Evolutionary conservation across 2,329 filamentous ascomycete genomes (phyloP).

Genomic region (Phialophora tarda): DNA sequence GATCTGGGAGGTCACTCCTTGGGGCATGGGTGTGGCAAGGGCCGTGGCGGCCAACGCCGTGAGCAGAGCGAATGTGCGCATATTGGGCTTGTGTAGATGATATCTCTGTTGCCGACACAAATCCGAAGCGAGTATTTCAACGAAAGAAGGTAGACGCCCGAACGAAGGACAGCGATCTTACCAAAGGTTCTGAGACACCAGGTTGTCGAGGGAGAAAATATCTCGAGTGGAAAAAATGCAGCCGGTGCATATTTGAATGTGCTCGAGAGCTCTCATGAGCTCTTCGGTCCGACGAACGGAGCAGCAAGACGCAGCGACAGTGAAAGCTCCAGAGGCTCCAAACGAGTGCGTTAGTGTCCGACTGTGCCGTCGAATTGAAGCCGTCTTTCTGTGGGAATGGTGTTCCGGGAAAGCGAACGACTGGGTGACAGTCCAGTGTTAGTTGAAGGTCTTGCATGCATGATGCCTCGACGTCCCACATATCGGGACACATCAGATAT

Average conservation of each 20-base stretch:
- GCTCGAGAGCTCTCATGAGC: not conserved
- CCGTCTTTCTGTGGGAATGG: not conserved
- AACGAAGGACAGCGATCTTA: slow-evolving; percentile 28
- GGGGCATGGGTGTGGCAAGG: slow-evolving; percentile 34
- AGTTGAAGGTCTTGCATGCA: slow-evolving; percentile 4
- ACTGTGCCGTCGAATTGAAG: slow-evolving; percentile 2
- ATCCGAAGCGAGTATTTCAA: slow-evolving; percentile 10
- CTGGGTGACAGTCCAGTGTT: slow-evolving; percentile 5
- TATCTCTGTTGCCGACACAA: slow-evolving; percentile 10
- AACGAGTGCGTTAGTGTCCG: not conserved
- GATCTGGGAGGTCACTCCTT: slow-evolving; percentile 39
- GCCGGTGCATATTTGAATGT: slow-evolving; percentile 9
- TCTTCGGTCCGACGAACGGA: slow-evolving; percentile 1
- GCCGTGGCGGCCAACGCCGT: slow-evolving; percentile 27
- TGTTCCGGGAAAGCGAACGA: not conserved
- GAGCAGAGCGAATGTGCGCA: slow-evolving; percentile 36
- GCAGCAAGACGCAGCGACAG: not conserved
- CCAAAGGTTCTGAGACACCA: slow-evolving; percentile 6
- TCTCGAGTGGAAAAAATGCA: not conserved
- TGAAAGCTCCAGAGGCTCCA: slow-evolving; percentile 4
- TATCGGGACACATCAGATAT: not conserved
- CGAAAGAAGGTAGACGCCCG: slow-evolving; percentile 28
- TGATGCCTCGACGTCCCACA: not conserved
- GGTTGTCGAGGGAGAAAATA: slow-evolving; percentile 2
- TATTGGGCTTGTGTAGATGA: slow-evolving; percentile 6